phyloP scores from a whole-genome alignment of 2,329 filamentous ascomycete species.

The Colletotrichum spaethianum region DNA sequence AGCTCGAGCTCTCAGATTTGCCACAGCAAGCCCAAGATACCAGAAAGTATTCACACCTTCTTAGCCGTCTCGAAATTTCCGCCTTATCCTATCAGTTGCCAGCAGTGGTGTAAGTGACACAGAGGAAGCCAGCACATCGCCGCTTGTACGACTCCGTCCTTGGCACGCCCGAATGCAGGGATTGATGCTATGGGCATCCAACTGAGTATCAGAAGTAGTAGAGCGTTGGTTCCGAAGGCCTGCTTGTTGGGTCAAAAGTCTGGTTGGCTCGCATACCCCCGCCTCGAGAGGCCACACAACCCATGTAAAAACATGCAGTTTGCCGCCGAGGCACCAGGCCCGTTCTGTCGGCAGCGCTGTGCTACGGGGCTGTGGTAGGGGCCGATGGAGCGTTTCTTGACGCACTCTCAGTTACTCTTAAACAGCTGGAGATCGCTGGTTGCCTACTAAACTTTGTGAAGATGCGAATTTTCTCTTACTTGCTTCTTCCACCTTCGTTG shows the following conservation, averaged over 20 bases:
- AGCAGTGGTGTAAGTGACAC: no score
- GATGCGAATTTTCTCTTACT: no score
- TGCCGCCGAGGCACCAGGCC: constrained; percentile 14
- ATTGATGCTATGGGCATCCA: no score
- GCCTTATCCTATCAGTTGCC: no score
- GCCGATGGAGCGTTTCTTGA: background rate
- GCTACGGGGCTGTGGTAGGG: background rate
- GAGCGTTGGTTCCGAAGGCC: background rate
- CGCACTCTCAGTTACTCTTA: no score
- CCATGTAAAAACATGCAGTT: constrained; percentile 8
- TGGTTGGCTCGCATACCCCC: background rate
- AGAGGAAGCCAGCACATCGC: no score
- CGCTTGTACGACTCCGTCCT: no score
- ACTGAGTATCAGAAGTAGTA: no score
- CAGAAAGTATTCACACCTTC: background rate
- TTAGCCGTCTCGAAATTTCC: background rate
- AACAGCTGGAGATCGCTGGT: no score
- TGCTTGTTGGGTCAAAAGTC: background rate
- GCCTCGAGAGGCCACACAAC: background rate
- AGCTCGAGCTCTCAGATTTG: background rate
- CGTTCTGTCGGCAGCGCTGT: background rate
- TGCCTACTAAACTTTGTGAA: no score
- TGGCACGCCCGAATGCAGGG: no score
- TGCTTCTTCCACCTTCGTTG: no score
- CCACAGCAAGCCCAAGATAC: background rate